These are phyloP conservation scores for Pseudoturritis turrita DNA, from an alignment of 345 rosid genomes.

Conservation along the genomic window DNA sequence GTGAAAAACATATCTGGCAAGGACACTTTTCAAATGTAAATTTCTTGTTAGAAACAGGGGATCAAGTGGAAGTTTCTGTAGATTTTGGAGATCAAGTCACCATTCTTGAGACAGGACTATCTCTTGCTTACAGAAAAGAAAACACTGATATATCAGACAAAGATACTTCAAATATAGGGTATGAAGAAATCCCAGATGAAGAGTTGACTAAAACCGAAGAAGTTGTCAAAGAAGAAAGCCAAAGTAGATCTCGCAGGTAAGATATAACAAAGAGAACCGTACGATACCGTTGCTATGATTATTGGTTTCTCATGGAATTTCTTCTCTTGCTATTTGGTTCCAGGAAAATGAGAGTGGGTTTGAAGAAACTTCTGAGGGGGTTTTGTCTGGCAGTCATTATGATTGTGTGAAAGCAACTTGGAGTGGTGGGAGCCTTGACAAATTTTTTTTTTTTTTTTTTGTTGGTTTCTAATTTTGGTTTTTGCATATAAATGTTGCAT, in stretches of 20 bases:
- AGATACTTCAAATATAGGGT: too few relatives aligned
- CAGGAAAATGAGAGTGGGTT: too few relatives aligned
- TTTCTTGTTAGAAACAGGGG: background rate
- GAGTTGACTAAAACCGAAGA: background rate
- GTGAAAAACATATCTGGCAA: slow-evolving; percentile 12
- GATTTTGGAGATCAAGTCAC: slow-evolving; percentile 11
- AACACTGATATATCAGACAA: too few relatives aligned
- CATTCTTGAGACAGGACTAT: slow-evolving; percentile 12
- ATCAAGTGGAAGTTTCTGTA: slow-evolving; percentile 11
- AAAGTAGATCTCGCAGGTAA: background rate
- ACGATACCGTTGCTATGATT: background rate
- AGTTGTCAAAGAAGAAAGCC: background rate
- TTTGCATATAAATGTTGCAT: too few relatives aligned
- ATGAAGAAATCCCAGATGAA: background rate
- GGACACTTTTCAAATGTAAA: slow-evolving; percentile 5
- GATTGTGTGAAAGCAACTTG: too few relatives aligned
- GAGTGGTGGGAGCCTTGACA: too few relatives aligned
- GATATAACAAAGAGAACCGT: background rate
- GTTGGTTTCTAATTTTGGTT: too few relatives aligned
- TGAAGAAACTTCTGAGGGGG: too few relatives aligned
- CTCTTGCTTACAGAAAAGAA: background rate
- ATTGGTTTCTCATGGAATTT: background rate
- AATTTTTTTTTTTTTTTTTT: too few relatives aligned
- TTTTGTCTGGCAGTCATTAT: too few relatives aligned
- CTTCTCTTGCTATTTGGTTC: too few relatives aligned